phyloP scores from a whole-genome alignment of 2,329 filamentous ascomycete genomes.

The Trichoderma simmonsii region DNA sequence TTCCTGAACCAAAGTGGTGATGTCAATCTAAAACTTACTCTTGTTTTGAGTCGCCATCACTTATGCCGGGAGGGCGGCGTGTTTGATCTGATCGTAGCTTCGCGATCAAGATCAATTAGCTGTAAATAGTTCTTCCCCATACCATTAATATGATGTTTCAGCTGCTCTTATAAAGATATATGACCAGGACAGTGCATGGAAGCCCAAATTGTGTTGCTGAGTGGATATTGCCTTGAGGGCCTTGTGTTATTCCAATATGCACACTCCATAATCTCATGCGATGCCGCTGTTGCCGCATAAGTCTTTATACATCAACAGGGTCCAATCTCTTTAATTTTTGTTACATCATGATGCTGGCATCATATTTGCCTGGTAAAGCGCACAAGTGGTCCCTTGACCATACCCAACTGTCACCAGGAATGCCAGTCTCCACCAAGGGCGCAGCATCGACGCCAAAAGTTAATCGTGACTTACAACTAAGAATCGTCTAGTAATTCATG shows the following conservation, averaged over 20 bases:
- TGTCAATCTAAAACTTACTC: not conserved
- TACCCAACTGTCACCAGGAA: not conserved
- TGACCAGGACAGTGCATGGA: not conserved
- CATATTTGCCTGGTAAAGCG: not conserved
- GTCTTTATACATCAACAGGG: not conserved
- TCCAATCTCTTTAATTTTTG: not conserved
- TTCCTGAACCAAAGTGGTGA: not conserved
- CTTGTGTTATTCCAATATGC: not conserved
- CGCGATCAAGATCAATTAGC: not conserved
- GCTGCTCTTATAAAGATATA: not conserved
- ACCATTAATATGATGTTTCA: not conserved
- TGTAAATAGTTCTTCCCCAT: not conserved
- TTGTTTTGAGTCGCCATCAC: not conserved
- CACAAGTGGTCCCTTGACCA: not conserved
- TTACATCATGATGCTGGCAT: not conserved
- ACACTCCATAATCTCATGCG: not conserved
- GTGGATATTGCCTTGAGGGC: not conserved
- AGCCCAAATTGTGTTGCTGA: not conserved
- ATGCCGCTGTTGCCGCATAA: not conserved
- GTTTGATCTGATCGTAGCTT: not conserved
- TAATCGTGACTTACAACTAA: not conserved
- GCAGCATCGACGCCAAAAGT: not conserved
- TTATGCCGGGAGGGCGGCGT: not conserved
- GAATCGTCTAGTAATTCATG: not conserved
- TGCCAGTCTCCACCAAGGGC: not conserved